These are phyloP conservation scores for Physocladia obscura DNA, from an alignment of 192 early-diverging fungal genomes.

Conservation along the genomic window DNA sequence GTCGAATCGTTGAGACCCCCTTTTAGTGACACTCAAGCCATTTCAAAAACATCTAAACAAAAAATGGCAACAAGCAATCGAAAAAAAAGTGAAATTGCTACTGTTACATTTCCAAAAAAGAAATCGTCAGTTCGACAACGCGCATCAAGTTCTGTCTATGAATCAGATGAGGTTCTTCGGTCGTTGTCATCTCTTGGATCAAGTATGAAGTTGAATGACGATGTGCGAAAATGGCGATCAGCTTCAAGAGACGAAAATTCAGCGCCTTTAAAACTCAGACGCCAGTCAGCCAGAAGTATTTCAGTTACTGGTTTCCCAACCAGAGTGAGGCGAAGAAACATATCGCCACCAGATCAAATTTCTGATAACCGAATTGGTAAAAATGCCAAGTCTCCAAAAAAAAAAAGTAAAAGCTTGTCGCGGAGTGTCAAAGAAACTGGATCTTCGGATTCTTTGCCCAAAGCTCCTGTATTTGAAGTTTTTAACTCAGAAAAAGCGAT, in stretches of 20 bases:
- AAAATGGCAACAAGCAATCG: too few species aligned
- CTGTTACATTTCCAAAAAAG: too few species aligned
- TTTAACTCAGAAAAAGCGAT: conserved; percentile 20
- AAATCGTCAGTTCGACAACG: too few species aligned
- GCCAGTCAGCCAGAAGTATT: background rate
- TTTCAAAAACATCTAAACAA: too few species aligned
- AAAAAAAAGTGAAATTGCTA: too few species aligned
- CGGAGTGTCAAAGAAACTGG: background rate
- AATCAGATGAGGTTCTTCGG: too few species aligned
- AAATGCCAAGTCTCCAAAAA: conserved; percentile 8
- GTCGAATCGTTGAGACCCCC: too few species aligned
- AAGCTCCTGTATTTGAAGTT: conserved; percentile 1
- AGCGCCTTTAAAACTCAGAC: background rate
- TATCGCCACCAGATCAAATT: background rate
- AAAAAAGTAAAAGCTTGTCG: background rate
- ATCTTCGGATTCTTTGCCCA: conserved; percentile 16
- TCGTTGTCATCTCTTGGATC: conserved; percentile 1
- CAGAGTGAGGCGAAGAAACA: background rate
- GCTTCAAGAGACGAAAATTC: conserved; percentile 3
- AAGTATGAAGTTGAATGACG: conserved; percentile 2
- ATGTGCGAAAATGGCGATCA: conserved; percentile 11
- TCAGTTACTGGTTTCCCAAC: background rate
- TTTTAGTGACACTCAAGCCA: too few species aligned
- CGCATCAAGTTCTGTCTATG: too few species aligned
- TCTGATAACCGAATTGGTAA: background rate